phyloP scores from a whole-genome alignment of 257 asterid genomes.

The Solanum ossicruentum region DNA sequence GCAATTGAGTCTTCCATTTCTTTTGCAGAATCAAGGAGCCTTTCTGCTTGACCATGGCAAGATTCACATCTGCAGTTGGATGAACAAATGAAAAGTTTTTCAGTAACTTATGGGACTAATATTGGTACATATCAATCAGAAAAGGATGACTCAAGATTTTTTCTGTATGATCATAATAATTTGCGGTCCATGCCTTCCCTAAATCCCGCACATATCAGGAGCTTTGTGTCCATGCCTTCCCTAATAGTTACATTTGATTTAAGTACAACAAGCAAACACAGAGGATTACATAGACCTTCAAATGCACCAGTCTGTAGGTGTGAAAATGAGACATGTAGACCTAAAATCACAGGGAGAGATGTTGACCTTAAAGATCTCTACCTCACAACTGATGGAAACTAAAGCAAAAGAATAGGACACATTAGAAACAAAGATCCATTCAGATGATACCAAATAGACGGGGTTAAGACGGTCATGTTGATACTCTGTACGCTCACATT shows the following conservation, averaged over 20 bases:
- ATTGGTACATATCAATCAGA: neutral
- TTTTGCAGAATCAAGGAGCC: slow-evolving; percentile 97
- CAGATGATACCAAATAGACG: too few relatives aligned
- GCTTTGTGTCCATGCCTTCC: neutral
- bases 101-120: neutral
- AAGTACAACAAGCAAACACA: neutral
- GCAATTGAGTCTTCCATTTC: slow-evolving; percentile 99
- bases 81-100: neutral
- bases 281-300: neutral
- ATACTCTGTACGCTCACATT: neutral
- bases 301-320: neutral
- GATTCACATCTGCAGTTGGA: slow-evolving; percentile 77
- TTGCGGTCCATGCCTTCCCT: neutral
- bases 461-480: neutral
- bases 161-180: neutral
- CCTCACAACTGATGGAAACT: neutral
- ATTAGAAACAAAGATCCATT: too few relatives aligned
- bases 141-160: neutral
- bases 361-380: neutral
- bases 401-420: neutral
- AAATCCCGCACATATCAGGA: neutral
- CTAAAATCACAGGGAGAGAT: neutral
- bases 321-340: neutral
- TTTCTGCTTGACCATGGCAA: slow-evolving; percentile 97
- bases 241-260: neutral